Conservation (phyloP, 768 basidiomycete species). For the Clavaria fumosa region DNA sequence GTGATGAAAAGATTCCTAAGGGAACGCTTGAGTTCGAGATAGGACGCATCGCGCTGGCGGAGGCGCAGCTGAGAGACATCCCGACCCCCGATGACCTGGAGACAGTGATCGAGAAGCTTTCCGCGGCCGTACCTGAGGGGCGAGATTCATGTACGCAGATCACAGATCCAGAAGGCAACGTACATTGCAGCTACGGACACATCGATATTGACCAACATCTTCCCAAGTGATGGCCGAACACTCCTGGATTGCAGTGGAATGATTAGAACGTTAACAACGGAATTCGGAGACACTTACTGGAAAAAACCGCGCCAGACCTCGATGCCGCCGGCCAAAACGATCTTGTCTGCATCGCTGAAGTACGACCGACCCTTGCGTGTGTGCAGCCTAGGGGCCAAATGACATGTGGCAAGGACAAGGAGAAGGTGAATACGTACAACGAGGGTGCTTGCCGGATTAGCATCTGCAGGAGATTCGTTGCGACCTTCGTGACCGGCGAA, state of each 20-base stretch:
- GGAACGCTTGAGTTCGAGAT: not conserved
- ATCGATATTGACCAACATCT: constrained; percentile 32
- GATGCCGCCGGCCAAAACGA: constrained; percentile 16
- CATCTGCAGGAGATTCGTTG: constrained; percentile 33
- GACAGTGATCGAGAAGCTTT: constrained; percentile 17
- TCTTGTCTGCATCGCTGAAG: constrained; percentile 23
- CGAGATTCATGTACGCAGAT: not conserved
- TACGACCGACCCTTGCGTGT: constrained; percentile 32
- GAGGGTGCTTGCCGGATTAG: constrained; percentile 33
- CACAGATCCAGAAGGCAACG: constrained; percentile 6
- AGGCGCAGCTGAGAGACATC: too few relatives aligned
- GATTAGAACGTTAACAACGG: not conserved
- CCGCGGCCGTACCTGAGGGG: constrained; percentile 19
- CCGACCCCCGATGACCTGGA: constrained; percentile 20
- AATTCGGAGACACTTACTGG: constrained; percentile 24
- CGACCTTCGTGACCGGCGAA: constrained; percentile 19
- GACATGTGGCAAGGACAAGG: not conserved
- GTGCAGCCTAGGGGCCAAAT: constrained; percentile 20
- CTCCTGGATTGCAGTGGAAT: constrained; percentile 19
- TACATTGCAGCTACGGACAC: constrained; percentile 32
- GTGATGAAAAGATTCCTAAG: constrained; percentile 22
- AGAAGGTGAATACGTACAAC: constrained; percentile 17
- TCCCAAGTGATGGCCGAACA: constrained; percentile 27
- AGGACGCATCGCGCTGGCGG: too few relatives aligned
- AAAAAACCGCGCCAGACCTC: constrained; percentile 35